A percentile compares a stretch with the other conserved stretches of the same genome.
These are phyloP conservation scores for Fusarium foetens DNA, from an alignment of 2,329 filamentous ascomycete species.

Conservation along the genomic window DNA sequence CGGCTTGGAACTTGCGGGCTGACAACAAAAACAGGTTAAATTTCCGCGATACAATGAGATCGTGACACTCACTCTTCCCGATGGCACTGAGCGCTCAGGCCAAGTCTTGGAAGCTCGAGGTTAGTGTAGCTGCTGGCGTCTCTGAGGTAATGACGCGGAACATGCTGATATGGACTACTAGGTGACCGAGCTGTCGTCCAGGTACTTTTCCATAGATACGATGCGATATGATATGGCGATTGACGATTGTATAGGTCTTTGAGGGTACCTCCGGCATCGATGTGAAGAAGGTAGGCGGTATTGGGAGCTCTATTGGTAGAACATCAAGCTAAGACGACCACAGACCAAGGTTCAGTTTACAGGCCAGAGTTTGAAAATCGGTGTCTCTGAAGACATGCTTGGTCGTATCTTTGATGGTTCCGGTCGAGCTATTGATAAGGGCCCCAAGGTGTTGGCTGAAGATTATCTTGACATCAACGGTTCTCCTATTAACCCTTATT, in stretches of 20 bases:
- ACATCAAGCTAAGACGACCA: conserved; percentile 42
- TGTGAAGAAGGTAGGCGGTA: conserved; percentile 86
- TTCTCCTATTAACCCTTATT: conserved; percentile 97
- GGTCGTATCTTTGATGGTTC: conserved; percentile 99
- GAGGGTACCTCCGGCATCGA: conserved; percentile 97
- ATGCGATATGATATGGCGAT: conserved; percentile 22
- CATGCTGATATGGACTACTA: conserved; percentile 52
- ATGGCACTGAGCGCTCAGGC: conserved; percentile 92
- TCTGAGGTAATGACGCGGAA: conserved; percentile 16
- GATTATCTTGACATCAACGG: conserved; percentile 99
- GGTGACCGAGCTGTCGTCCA: conserved; percentile 95
- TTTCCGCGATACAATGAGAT: conserved; percentile 98
- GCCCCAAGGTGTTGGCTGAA: conserved; percentile 96
- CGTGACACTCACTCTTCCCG: conserved; percentile 92
- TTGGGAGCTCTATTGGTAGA: conserved; percentile 4
- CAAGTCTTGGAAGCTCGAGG: conserved; percentile 98
- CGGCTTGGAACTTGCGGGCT: conserved; percentile 33
- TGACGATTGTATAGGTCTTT: conserved; percentile 75
- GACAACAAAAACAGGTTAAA: conserved; percentile 77
- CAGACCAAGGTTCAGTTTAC: conserved; percentile 98
- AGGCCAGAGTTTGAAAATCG: conserved; percentile 96
- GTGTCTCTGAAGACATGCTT: conserved; percentile 99
- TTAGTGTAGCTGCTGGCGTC: conserved; percentile 53
- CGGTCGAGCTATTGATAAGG: conserved; percentile 97
- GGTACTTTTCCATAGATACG: conserved; percentile 62